phyloP scores from a whole-genome alignment of 2,329 filamentous ascomycete species.

The Biscogniauxia sp. region DNA sequence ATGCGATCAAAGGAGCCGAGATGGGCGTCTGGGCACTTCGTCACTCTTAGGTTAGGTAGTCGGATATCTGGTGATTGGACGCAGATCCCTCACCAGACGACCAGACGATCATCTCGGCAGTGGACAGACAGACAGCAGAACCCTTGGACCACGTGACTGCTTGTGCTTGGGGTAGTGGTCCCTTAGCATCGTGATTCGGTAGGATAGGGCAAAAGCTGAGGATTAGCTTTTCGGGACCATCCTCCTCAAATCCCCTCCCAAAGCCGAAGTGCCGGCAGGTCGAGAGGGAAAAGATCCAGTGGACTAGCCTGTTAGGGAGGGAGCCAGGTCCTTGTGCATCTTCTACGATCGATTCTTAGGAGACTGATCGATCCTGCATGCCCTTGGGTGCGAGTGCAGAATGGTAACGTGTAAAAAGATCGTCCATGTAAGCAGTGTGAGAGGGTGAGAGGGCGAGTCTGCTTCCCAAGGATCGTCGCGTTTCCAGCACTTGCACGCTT shows the following conservation, averaged over 20 bases:
- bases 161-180: background rate
- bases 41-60: background rate
- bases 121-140: background rate
- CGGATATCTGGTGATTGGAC: background rate
- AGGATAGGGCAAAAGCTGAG: background rate
- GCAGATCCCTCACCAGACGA: background rate
- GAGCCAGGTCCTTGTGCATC: background rate
- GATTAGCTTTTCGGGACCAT: background rate
- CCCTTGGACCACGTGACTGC: background rate
- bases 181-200: background rate
- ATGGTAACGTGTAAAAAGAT: background rate
- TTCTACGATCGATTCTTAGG: background rate
- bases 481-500: background rate
- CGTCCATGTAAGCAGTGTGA: background rate
- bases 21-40: background rate
- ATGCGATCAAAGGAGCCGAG: background rate
- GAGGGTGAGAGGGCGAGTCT: background rate
- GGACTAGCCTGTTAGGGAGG: background rate
- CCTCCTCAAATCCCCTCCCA: background rate
- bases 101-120: background rate
- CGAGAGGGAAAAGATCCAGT: background rate
- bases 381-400: background rate
- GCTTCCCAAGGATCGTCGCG: background rate
- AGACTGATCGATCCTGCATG: background rate
- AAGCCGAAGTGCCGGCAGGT: background rate